Base-by-base conservation (phyloP, 2,329 filamentous ascomycete genomes). In the Xylariaceae sp. region DNA sequence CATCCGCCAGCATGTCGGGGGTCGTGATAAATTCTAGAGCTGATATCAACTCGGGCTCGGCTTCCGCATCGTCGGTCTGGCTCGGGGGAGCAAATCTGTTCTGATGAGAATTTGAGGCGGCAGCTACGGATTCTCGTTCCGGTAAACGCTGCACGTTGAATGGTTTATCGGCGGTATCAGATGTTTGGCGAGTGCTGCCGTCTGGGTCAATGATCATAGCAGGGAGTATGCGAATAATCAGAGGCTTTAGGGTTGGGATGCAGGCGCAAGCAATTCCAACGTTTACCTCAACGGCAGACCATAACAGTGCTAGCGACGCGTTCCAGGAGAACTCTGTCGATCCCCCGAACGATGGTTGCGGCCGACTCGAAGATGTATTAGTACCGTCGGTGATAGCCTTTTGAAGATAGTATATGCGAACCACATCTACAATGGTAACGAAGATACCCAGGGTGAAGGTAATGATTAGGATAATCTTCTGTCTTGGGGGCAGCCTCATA, bases 221-320 rank as follows among this genome's bases (percentile, higher is more conserved):
- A 2, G 83, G 83, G n/a, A 85, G 73, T 55, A 85, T 78, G 60
- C 80, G 80, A 64, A 89, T 83, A 57, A 93, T 86, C 5, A 97
- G 78, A 1, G 93, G 92, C 71, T 97, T 97, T 62, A 97, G 77
- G 0, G 89, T 93, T 7, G 93, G 93, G n/a, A 97, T 89, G 68
- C 92, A 96, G 48, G 89, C 92, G 70, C 90, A 96, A 64, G 92
- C 88, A 66, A 97, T 92, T 15, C 91, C 92, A 1, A 95, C 80
- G 65, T 96, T 94, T 69, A 96, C 91, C 73, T 97, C 92, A 56
- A 97, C 86, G 10, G 88, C 89, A 13, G 89, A 93, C 93, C 92
- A 97, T 89, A 96, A 93, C 70, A 95, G 88, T 0, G 90, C 90
- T 4, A 92, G 76, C 0, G 90, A 90, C 0, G 90, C 89, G 69